Evolutionary conservation across 441 rosid genomes (phyloP), one percentile per base, ranked within the genome.

Genomic region (Adansonia rubrostipa): DNA sequence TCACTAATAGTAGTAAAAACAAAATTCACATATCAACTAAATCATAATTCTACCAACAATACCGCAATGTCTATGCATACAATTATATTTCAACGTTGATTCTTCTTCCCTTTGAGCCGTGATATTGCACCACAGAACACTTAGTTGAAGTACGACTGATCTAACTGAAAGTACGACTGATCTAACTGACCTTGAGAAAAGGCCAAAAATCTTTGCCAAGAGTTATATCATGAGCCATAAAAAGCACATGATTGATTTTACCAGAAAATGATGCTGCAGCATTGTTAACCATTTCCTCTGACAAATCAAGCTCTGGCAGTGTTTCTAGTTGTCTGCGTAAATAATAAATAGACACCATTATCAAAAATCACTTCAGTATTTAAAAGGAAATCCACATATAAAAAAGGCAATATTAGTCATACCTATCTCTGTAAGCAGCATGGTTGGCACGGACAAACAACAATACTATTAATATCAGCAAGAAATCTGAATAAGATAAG

Each of bases 181-280:
- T 40, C 47, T 64, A 66, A 78, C 79, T 70, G 51, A 96, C 98
- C 97, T 87, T 91, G 84, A 92, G 94, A 83, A 96, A 94, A 75
- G 89, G 89, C 78, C 91, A 88, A 78, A 96, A 96, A 87, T 96
- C 99, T 54, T 92, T 96, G 80, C 97, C 98, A 77, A 94, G 87
- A 24, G 99, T 92, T 40, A 92, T 92, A 78, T 94, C 96, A 75
- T 96, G 99, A 84, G 98, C 99, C 94, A 96, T 87, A 71, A 93
- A 92, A 81, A 96, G 97, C 68, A 94, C 50, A 56, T 88, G 86
- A 71, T 96, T 96, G 76, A 94, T 84, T 83, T 92, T 94, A 73
- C 89, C 87, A 77, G 97, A 97, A 75, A 92, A 89, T 13, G 99
- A 90, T 62, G 97, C 97, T n/a, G 99, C 97, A 2, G 92, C 94